Conservation (phyloP, 805 yeast genomes). For the Kazachstania taianensis region DNA sequence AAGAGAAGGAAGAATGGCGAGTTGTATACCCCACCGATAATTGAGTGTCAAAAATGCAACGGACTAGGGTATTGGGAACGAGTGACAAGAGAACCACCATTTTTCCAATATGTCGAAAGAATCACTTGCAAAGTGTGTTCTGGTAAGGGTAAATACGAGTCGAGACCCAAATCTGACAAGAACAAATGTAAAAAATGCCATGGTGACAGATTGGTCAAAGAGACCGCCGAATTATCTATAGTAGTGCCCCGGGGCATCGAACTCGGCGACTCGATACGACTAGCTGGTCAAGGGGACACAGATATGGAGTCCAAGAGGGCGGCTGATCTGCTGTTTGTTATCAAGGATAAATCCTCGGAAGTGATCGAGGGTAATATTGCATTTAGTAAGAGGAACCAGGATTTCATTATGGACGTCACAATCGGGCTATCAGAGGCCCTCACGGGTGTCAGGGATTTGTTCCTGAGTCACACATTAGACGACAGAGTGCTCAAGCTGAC, state of each 20-base stretch:
- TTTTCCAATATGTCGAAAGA: conserved; percentile 32
- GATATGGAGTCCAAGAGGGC: conserved; percentile 51
- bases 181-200: conserved; percentile 71
- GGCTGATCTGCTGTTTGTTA: conserved; percentile 67
- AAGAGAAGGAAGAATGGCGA: conserved; percentile 27
- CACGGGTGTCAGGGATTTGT: conserved; percentile 63
- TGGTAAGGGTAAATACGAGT: conserved; percentile 50
- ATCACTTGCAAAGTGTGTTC: conserved; percentile 58
- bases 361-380: conserved; percentile 14
- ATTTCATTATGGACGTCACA: conserved; percentile 48
- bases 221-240: conserved; percentile 66
- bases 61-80: conserved; percentile 58
- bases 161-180: conserved; percentile 30
- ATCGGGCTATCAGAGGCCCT: conserved; percentile 72
- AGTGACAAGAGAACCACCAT: background rate
- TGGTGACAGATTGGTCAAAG: conserved; percentile 53
- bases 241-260: conserved; percentile 64
- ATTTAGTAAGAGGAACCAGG: conserved; percentile 51
- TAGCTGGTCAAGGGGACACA: conserved; percentile 69
- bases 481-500: conserved; percentile 58
- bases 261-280: conserved; percentile 47
- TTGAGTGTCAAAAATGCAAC: conserved; percentile 52
- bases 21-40: conserved; percentile 35
- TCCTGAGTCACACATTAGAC: conserved; percentile 65
- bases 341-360: too few species aligned